These are phyloP conservation scores for Boletus sp. DNA, from an alignment of 1,284 basidiomycete species.

Conservation along the genomic window DNA sequence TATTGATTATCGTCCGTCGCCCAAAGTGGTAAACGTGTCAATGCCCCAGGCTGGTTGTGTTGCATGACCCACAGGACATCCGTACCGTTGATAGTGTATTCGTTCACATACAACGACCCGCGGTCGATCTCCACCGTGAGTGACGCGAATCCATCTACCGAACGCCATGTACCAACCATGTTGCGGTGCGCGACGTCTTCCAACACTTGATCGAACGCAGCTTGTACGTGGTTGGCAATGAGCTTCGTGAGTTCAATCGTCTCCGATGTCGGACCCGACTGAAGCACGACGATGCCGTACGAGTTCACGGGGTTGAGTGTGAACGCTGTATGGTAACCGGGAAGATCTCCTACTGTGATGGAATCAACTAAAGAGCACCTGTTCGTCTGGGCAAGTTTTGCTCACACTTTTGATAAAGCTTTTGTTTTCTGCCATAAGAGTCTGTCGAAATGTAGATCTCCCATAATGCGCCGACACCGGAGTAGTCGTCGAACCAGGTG, in stretches of 20 bases:
- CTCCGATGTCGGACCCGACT: conserved; percentile 40
- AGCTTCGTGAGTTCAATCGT: conserved; percentile 37
- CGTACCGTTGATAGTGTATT: conserved; percentile 22
- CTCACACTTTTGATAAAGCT: conserved; percentile 36
- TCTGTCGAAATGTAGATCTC: conserved; percentile 41
- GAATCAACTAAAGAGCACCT: conserved; percentile 1
- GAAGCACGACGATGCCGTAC: conserved; percentile 45
- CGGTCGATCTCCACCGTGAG: conserved; percentile 20
- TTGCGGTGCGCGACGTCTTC: conserved; percentile 17
- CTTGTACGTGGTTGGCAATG: conserved; percentile 38
- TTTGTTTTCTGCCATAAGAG: conserved; percentile 36
- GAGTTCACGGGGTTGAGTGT: conserved; percentile 43
- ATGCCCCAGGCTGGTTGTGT: not conserved
- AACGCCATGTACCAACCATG: conserved; percentile 22
- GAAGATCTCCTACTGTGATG: conserved; percentile 41
- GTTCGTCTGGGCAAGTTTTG: not conserved
- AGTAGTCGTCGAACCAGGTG: conserved; percentile 39
- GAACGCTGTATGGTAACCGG: conserved; percentile 43
- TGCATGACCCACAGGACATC: conserved; percentile 23
- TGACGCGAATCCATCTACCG: conserved; percentile 10
- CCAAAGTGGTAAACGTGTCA: conserved; percentile 20
- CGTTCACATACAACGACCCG: conserved; percentile 25
- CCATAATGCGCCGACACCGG: conserved; percentile 47
- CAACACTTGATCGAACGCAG: conserved; percentile 37
- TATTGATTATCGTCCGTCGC: conserved; percentile 19